These are phyloP conservation scores for Schizosaccharomyces lindneri DNA, from an alignment of 805 yeast genomes.

Conservation along the genomic window DNA sequence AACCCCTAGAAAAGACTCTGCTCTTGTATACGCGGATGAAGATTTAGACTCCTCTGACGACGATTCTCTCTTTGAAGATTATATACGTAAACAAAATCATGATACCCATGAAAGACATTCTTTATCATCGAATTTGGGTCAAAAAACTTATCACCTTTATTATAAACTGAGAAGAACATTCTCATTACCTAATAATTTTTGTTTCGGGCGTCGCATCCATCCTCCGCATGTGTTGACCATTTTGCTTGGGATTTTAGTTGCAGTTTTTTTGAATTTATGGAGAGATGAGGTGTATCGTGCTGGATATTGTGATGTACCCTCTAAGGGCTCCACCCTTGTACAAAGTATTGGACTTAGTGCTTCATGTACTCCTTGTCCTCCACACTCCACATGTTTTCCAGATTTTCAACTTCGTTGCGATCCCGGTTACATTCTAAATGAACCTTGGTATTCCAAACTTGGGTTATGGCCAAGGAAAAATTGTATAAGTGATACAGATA, in stretches of 20 bases:
- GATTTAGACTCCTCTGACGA: neutral
- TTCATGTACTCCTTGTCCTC: neutral
- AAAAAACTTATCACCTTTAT: neutral
- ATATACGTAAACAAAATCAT: neutral
- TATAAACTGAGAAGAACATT: neutral
- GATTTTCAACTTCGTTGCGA: neutral
- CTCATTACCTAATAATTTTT: neutral
- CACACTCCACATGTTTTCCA: neutral
- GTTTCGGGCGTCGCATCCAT: neutral
- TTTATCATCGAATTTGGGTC: too few relatives aligned
- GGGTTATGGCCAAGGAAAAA: neutral
- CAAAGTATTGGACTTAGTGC: neutral
- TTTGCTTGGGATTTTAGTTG: neutral
- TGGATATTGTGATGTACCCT: neutral
- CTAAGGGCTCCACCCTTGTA: neutral
- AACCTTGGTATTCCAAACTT: neutral
- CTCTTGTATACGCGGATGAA: neutral
- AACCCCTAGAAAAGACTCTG: too few relatives aligned
- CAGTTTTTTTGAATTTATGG: neutral
- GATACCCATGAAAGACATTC: too few relatives aligned
- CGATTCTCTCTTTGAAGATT: neutral
- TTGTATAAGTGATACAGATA: neutral
- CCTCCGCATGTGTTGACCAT: neutral
- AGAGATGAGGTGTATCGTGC: neutral
- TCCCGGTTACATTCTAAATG: neutral